phyloP scores from a whole-genome alignment of 768 basidiomycete species.

The Lentinula aciculospora region DNA sequence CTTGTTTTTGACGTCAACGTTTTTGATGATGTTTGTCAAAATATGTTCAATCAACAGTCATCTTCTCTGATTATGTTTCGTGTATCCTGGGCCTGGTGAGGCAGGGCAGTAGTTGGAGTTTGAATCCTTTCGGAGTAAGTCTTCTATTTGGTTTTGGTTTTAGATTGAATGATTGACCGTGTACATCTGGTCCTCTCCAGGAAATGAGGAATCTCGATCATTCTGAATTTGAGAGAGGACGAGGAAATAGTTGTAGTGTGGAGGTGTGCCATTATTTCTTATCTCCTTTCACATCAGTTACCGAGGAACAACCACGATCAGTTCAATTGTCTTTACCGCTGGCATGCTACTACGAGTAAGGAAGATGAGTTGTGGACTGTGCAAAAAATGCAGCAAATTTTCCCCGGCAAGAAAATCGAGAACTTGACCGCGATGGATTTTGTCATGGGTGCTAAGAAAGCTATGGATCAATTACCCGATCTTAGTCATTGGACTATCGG shows the following conservation, averaged over 20 bases:
- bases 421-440: conserved; percentile 45
- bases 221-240: conserved; percentile 68
- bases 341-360: conserved; percentile 77
- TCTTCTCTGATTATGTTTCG: conserved; percentile 84
- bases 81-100: conserved; percentile 75
- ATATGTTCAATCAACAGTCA: conserved; percentile 28
- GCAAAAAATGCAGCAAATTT: conserved; percentile 42
- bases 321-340: conserved; percentile 82
- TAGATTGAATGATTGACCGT: neutral
- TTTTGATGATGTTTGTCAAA: too few species aligned
- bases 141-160: neutral
- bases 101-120: conserved; percentile 70
- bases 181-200: conserved; percentile 22
- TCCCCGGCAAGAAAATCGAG: conserved; percentile 47
- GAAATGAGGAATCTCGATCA: conserved; percentile 65
- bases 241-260: conserved; percentile 77
- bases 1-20: neutral
- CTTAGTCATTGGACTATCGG: conserved; percentile 64
- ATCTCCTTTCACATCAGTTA: neutral
- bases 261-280: conserved; percentile 58
- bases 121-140: conserved; percentile 66
- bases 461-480: conserved; percentile 37
- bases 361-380: conserved; percentile 70
- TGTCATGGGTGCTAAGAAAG: conserved; percentile 32
- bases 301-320: conserved; percentile 17